Base-by-base conservation (phyloP, 805 yeast genomes). In the Jamesozyma jinghongensis region DNA sequence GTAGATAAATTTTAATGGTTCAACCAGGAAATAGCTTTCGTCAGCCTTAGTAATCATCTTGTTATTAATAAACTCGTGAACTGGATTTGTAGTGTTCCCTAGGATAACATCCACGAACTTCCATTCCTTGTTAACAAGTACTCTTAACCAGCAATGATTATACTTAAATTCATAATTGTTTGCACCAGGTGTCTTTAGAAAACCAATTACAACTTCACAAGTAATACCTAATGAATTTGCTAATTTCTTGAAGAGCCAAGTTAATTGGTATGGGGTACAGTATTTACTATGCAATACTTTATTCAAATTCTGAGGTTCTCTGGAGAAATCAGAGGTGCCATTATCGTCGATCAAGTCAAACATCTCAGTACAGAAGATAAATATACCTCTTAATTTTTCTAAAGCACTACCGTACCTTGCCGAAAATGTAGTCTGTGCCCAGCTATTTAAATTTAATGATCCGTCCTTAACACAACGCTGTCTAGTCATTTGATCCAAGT, bases 81-180 rank as follows among this genome's bases (percentile, higher is more conserved):
- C 54, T 1, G 80, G 76, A 47, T 77, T 72, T 1, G 81, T 60
- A 4, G 69, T 59, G 51, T 79, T 80, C 1, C 85, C 87, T 25
- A 81, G 52, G 4, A 78, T 67, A 5, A 76, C 79, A 57, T 90
- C 98, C 45, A 90, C 61, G 45, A 92, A 70, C 44, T 90, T 68
- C 76, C 88, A 87, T 56, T 83, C 82, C 31, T 79, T 79, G 44
- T 85, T 81, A 13, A 87, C 62, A 28, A 81, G 59, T 1, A 87
- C 78, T 1, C 94, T 77, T 41, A 86, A 71, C 98, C 98, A 92
- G 41, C 84, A 77, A 61, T 92, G 98, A 53, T 87, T 85, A 29
- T 79, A 58, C n/a, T 66, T 63, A 47, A 69, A 73, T 27, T 56
- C 59, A 27, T 45, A 36, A 41, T 54, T 69, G 35, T 70, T 69